Evolutionary conservation across 345 rosid genomes (phyloP).

Genomic region (Cochlearia excelsa): DNA sequence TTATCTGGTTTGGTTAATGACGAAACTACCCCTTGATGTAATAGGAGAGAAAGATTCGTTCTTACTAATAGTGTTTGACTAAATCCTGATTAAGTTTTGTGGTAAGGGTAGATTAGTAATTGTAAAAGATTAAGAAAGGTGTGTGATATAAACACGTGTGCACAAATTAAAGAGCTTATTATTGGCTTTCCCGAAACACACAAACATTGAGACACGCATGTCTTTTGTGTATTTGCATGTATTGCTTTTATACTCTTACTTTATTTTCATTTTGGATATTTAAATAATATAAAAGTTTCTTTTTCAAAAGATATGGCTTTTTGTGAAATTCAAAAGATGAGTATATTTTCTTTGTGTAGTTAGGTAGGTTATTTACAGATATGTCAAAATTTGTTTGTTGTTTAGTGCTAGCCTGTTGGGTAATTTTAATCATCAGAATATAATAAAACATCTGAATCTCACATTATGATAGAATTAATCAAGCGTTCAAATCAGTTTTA

Average conservation of each 20-base stretch:
- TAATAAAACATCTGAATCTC: too few relatives aligned
- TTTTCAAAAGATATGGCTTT: conserved; percentile 13
- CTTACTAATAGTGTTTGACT: conserved; percentile 15
- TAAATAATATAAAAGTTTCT: conserved; percentile 17
- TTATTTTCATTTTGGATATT: conserved; percentile 11
- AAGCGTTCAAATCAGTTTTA: neutral
- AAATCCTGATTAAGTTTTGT: neutral
- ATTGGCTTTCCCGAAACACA: conserved; percentile 34
- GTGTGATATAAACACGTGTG: conserved; percentile 29
- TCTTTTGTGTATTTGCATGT: conserved; percentile 34
- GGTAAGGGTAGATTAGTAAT: conserved; percentile 17
- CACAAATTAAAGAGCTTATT: conserved; percentile 16
- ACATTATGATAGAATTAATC: too few relatives aligned
- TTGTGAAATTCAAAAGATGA: conserved; percentile 13
- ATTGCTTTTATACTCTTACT: conserved; percentile 17
- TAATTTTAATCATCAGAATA: too few relatives aligned
- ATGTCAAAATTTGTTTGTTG: too few relatives aligned
- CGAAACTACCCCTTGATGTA: conserved; percentile 20
- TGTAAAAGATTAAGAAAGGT: neutral
- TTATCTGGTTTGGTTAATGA: neutral
- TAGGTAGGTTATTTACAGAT: too few relatives aligned
- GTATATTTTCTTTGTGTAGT: too few relatives aligned
- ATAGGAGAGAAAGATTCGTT: conserved; percentile 15
- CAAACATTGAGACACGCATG: conserved; percentile 42
- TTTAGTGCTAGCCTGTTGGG: too few relatives aligned